These are phyloP conservation scores for Gentiana straminea DNA, from an alignment of 257 asterid genomes.

Conservation along the genomic window DNA sequence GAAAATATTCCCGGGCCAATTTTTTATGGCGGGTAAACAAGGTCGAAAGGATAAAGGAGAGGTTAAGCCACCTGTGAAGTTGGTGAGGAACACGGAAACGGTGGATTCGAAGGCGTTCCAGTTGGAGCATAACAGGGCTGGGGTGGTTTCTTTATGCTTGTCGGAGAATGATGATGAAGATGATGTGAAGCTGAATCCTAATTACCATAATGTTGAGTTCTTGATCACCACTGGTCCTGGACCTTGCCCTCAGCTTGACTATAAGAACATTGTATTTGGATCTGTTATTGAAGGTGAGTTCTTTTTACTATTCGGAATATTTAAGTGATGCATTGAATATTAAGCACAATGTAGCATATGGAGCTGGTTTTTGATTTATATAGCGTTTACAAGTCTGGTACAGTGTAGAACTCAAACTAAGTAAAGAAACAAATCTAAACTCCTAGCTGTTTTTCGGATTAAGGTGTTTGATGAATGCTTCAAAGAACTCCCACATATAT, in stretches of 20 bases:
- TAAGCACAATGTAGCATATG: no score
- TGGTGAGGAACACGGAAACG: conserved; percentile 55
- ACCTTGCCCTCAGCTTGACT: conserved; percentile 82
- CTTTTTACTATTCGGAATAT: not conserved
- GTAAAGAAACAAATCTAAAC: no score
- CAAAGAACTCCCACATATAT: no score
- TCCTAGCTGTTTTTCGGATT: no score
- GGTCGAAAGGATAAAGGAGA: conserved; percentile 83
- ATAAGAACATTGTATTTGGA: conserved; percentile 79
- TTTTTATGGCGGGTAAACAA: conserved; percentile 69
- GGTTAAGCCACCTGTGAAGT: conserved; percentile 45
- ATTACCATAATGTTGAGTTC: conserved; percentile 86
- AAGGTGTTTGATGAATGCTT: no score
- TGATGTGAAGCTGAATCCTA: conserved; percentile 49
- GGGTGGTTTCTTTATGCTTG: conserved; percentile 63
- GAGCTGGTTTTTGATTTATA: no score
- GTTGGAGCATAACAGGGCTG: conserved; percentile 67
- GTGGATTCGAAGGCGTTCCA: conserved; percentile 51
- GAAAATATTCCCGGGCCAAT: conserved; percentile 71
- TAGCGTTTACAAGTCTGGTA: no score
- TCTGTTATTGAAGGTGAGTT: conserved; percentile 74
- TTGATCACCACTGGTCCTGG: conserved; percentile 92
- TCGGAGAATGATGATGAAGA: conserved; percentile 87
- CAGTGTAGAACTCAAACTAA: no score
- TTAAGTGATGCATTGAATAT: no score